Base-by-base conservation (phyloP, 2,329 filamentous ascomycete species). In the Trematosphaeria pertusa region DNA sequence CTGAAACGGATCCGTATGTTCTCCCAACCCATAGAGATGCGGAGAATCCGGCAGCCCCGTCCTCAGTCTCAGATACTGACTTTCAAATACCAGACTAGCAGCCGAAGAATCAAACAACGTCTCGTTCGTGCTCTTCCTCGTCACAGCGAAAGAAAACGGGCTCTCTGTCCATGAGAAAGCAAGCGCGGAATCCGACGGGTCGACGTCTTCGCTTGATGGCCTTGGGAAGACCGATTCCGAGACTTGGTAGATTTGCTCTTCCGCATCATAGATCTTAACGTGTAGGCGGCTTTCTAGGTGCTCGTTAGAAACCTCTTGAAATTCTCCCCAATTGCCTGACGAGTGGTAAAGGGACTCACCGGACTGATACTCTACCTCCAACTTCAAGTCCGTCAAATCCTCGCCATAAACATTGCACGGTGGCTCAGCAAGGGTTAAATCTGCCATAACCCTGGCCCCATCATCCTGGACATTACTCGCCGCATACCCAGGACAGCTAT, bases 1-100 rank as follows among this genome's bases (percentile, higher is more conserved):
- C 36, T 82, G 80, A 60, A 89, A 84, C 2, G 82, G 75, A 60
- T 91, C 88, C 0, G 83, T 86, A 58, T 90, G 86, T 71, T 92
- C 89, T 32, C 89, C 89, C 5, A 93, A 78, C 1, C 89, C 89
- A 62, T 93, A 93, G 3, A 94, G 74, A 58, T 87, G 82, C 0
- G 88, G 87, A 34, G 83, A 76, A 1, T 81, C 71, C 0, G 89
- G 88, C 10, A 93, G 77, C 48, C 77, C 80, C 0, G 89, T 92
- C 38, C 87, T 80, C 44, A 93, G 75, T 12, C 86, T 82, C 19
- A 93, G 71, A 59, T 90, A 93, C 69, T 93, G 88, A 2, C 82
- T 82, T 71, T 93, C 86, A 57, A 91, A 94, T 21, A 93, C 76
- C 2, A 93, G 74, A 12, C 77, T 77, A 2, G 84, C 81, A 1